Evolutionary conservation across 257 asterid genomes (phyloP).

Genomic region (Plectranthus barbatus): DNA sequence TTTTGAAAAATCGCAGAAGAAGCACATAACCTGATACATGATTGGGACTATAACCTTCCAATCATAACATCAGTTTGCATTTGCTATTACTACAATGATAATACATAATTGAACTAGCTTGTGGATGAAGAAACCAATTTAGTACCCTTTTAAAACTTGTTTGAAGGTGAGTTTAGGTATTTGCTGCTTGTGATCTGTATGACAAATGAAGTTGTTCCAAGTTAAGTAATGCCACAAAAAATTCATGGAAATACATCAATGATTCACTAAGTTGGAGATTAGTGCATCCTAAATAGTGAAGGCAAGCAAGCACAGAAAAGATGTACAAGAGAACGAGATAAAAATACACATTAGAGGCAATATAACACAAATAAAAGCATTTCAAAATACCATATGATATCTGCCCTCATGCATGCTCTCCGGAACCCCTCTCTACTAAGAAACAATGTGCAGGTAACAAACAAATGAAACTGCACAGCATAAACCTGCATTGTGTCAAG

Average conservation of each 20-base stretch:
- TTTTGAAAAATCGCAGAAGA: background rate
- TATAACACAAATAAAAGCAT: constrained; percentile 4
- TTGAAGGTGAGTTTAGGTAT: background rate
- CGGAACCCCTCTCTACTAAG: constrained; percentile 84
- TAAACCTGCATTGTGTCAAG: constrained; percentile 52
- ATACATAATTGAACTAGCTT: background rate
- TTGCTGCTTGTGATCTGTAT: background rate
- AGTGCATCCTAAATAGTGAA: background rate
- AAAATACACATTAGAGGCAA: constrained; percentile 10
- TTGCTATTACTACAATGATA: background rate
- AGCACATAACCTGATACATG: background rate
- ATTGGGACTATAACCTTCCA: background rate
- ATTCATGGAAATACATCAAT: background rate
- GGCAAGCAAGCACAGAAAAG: background rate
- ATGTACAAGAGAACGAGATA: background rate
- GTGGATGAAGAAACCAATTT: background rate
- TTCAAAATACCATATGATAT: constrained; percentile 51
- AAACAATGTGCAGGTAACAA: constrained; percentile 82
- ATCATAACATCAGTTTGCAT: background rate
- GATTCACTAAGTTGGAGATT: background rate
- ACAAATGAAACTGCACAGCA: constrained; percentile 87
- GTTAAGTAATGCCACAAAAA: background rate
- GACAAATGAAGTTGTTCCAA: background rate
- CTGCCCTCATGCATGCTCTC: constrained; percentile 93
- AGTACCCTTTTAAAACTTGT: background rate